Evolutionary conservation across 768 basidiomycete genomes (phyloP), one percentile per base, ranked within the genome.

Genomic region (Suillus tomentosus): DNA sequence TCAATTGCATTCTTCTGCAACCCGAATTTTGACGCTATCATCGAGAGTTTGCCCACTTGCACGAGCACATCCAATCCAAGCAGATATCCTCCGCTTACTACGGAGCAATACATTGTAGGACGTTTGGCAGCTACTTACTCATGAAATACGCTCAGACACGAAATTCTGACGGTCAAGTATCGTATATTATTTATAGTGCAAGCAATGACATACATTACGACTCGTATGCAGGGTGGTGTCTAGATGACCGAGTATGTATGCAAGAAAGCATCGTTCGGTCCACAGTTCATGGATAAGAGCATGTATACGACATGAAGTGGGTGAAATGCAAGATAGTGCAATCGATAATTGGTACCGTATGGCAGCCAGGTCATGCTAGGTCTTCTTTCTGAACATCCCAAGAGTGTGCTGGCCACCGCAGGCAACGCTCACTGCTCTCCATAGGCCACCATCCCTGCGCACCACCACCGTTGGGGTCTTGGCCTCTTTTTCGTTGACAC

Each of bases 1-100:
- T 92, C 90, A 10, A 89, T 94, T 60, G 93, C 90, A 9, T 95
- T 91, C 80, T 95, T 95, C 77, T 92, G 90, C 79, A 94, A 90
- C 69, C 92, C 92, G 4, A 92, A 94, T 67, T 85, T 84, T 69
- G 82, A 82, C 48, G 79, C 90, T 15, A 79, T 82, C 63, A 87
- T 95, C 62, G 79, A 86, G 17, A 91, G 92, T 67, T 75, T 94
- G 34, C 90, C 92, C 22, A 90, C 84, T 62, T 87, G 85, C 66
- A 65, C 76, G 27, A 62, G 62, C 40, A 22, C 66, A 45, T 66
- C 68, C 42, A 76, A 75, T 37, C 86, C 88, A 37, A 87, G 85
- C 37, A 92, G 89, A 76, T 92, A 94, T 72, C 77, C 82, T n/a
- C 76, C 90, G 1, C 80, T 94, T 61, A 89, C 85, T 60, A 85